phyloP scores from a whole-genome alignment of 2,329 filamentous ascomycete species.

The Cladosporium sp. region DNA sequence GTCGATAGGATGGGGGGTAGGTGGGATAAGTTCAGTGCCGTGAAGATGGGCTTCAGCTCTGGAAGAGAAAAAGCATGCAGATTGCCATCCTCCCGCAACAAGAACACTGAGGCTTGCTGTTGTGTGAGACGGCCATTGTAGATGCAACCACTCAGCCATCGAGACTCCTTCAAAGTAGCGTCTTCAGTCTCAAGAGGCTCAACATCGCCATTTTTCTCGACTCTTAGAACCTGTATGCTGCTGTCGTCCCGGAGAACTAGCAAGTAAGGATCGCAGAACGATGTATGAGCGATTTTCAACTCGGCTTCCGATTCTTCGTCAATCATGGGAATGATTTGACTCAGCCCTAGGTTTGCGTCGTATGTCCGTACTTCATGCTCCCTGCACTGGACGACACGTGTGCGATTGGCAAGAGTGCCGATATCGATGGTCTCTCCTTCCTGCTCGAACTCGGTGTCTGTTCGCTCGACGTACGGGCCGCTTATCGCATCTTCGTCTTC shows the following conservation, averaged over 20 bases:
- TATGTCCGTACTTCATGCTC: slow-evolving; percentile 85
- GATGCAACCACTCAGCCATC: slow-evolving; percentile 78
- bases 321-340: slow-evolving; percentile 86
- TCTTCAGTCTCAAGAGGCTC: slow-evolving; percentile 22
- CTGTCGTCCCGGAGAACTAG: slow-evolving; percentile 77
- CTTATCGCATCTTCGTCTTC: slow-evolving; percentile 8
- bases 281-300: slow-evolving; percentile 69
- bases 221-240: slow-evolving; percentile 70
- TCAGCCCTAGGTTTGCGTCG: slow-evolving; percentile 82
- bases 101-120: slow-evolving; percentile 62
- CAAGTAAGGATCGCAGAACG: slow-evolving; percentile 80
- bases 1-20: slow-evolving; percentile 69
- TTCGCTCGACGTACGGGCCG: slow-evolving; percentile 43
- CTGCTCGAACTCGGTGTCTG: slow-evolving; percentile 84
- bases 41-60: slow-evolving; percentile 65
- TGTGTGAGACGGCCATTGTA: slow-evolving; percentile 58
- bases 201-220: slow-evolving; percentile 74
- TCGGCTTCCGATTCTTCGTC: slow-evolving; percentile 85
- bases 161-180: slow-evolving; percentile 64
- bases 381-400: slow-evolving; percentile 79
- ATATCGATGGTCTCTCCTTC: slow-evolving; percentile 83
- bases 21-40: slow-evolving; percentile 69
- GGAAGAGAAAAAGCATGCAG: slow-evolving; percentile 69
- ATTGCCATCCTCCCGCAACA: slow-evolving; percentile 68
- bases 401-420: slow-evolving; percentile 72